Base-by-base conservation (phyloP, 441 rosid species). In the Eruca vesicaria region DNA sequence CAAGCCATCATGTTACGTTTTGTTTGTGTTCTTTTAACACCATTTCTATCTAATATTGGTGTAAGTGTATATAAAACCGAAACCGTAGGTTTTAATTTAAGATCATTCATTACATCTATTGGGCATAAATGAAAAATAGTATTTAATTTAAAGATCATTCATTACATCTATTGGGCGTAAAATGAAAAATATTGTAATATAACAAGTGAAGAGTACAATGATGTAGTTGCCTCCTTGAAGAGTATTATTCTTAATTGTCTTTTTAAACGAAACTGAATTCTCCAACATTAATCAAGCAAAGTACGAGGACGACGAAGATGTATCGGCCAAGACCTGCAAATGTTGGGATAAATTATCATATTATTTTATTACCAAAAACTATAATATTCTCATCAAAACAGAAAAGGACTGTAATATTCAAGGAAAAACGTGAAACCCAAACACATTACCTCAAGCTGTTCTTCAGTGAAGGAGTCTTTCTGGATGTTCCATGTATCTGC, bases 401-500 rank as follows among this genome's bases (percentile, higher is more conserved):
- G n/a, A n/a, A n/a, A n/a, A n/a, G n/a, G n/a, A n/a, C n/a, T n/a
- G n/a, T 23, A 23, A 23, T 23, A 23, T 23, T 23, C 26, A 23
- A 23, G 26, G 1, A 18, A 50, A 6, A 50, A 66, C 7, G 43
- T n/a, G 48, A 52, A 48, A 3, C 0, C 14, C 45, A 9, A 28
- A 68, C 31, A 55, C 61, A 78, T 57, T 84, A 96, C 98, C 99
- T 96, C 99, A 10, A 96, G 98, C 81, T 94, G 98, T 64, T 94
- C 99, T 81, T 92, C 98, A 0, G 93, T 94, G 80, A 96, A 94
- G 1, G 84, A 84, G 78, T 85, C 98, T 81, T 96, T 96, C 77
- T 96, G 98, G 68, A 96, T 79, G 79, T 87, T 92, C 99, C 99
- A 96, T 21, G 94, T 92, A 74, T 93, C 99, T 15, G 99, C 99